Base-by-base conservation (phyloP, 805 yeast genomes). In the Lachancea sp. region DNA sequence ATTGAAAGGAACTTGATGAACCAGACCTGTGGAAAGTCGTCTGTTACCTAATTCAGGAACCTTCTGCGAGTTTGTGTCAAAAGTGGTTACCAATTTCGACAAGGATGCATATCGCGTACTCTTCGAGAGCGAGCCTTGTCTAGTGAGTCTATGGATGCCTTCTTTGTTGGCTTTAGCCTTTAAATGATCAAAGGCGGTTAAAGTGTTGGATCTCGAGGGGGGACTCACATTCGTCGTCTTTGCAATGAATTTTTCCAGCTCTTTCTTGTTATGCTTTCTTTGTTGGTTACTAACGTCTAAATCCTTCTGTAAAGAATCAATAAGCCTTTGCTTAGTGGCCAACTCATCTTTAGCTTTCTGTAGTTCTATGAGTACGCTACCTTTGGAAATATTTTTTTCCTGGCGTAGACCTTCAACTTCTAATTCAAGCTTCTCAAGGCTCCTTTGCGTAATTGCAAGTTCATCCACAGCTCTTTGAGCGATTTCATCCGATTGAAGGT, bases 401-500 rank as follows among this genome's bases (percentile, higher is more conserved):
- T 9, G 89, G 90, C 58, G 83, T 50, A 17, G 72, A 64, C 26
- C 77, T 64, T 54, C 75, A 78, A 46, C 73, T 64, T 39, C 78
- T 70, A 68, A 77, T 67, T 39, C 75, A 75, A 56, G 75, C 77
- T 43, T 78, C 61, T 52, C 71, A 77, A 29, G 71, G 70, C 4
- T 74, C 69, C 26, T 58, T 61, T 48, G 65, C 54, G 32, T 65
- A 59, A 23, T 77, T 68, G 33, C 70, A 75, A 51, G 72, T 71
- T 26, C 79, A 69, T 40, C 75, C 87, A 67, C 71, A 45, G 96
- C 94, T 45, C 83, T 71, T 38, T 78, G 70, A 9, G 95, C 95
- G 63, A 81, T 80, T 40, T 86, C 95, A 58, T 90, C 96, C 0
- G 96, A 84, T 49, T 80, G 79, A 54, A 89, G 69, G 20, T 83